Percentiles rank a stretch among this genome's conserved stretches.
phyloP scores from a whole-genome alignment of 2,329 filamentous ascomycete genomes.

The Cladosporium colombiae region DNA sequence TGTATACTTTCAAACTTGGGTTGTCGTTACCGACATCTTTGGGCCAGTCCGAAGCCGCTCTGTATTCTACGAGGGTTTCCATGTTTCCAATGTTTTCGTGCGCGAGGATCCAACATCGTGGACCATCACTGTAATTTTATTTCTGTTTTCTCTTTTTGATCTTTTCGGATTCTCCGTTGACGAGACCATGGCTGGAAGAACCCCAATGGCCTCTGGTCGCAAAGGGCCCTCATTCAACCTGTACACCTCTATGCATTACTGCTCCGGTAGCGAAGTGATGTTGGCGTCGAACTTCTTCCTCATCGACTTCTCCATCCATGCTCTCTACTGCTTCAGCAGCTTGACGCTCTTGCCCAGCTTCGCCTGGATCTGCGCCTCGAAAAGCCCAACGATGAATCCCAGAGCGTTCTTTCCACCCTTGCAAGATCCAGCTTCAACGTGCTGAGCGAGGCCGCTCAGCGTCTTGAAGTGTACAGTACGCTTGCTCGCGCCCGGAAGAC shows the following conservation, averaged over 20 bases:
- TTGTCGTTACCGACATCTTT: not conserved
- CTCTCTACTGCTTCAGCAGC: no score
- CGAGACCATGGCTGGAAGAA: not conserved
- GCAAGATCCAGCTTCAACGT: slow-evolving; percentile 24
- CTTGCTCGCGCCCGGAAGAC: no score
- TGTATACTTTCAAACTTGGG: not conserved
- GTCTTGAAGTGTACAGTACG: slow-evolving; percentile 22
- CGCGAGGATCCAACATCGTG: not conserved
- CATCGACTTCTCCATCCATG: slow-evolving; percentile 19
- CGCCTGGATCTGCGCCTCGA: no score
- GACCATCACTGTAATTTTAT: not conserved
- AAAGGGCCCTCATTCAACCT: not conserved
- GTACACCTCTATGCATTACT: not conserved
- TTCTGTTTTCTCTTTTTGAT: not conserved
- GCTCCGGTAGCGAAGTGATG: not conserved
- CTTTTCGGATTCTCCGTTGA: not conserved
- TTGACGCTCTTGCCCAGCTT: no score
- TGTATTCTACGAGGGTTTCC: not conserved
- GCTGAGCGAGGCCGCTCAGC: slow-evolving; percentile 25
- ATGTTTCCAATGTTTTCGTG: not conserved
- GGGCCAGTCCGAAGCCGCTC: not conserved
- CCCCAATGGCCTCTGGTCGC: no score
- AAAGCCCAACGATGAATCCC: not conserved
- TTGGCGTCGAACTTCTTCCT: not conserved
- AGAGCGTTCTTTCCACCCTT: slow-evolving; percentile 19